Conservation (phyloP, 2,329 filamentous ascomycete genomes). For the Thelonectria rubi region DNA sequence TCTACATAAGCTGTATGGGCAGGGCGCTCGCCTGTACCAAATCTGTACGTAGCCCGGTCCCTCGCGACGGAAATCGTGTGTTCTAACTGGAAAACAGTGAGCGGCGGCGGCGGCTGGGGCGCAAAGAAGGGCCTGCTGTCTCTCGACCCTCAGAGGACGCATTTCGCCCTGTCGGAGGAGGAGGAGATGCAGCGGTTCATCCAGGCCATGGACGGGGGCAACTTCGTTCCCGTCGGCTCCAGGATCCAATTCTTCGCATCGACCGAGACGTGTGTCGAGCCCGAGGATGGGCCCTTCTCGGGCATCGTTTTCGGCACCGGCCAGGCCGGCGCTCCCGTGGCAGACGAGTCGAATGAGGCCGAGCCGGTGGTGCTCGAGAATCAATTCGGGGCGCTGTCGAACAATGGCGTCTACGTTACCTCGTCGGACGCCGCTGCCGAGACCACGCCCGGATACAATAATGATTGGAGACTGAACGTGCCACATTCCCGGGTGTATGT, state of each 20-base stretch:
- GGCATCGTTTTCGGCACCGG: slow-evolving; percentile 48
- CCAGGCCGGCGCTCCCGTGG: slow-evolving; percentile 10
- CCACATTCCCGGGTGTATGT: slow-evolving; percentile 47
- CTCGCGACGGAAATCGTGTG: not conserved
- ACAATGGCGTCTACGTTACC: slow-evolving; percentile 65
- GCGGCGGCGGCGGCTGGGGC: slow-evolving; percentile 87
- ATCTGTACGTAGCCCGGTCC: slow-evolving; percentile 41
- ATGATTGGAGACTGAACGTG: slow-evolving; percentile 48
- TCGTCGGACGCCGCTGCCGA: slow-evolving; percentile 34
- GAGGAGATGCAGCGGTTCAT: slow-evolving; percentile 65
- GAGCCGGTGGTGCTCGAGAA: slow-evolving; percentile 44
- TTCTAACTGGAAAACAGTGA: slow-evolving; percentile 58
- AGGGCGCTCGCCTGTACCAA: slow-evolving; percentile 57
- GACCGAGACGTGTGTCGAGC: slow-evolving; percentile 40
- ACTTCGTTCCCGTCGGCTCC: slow-evolving; percentile 70
- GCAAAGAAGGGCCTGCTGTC: slow-evolving; percentile 81
- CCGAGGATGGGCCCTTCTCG: slow-evolving; percentile 16
- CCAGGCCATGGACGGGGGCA: slow-evolving; percentile 55
- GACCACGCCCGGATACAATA: slow-evolving; percentile 42
- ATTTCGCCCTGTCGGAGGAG: slow-evolving; percentile 56
- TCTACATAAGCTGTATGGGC: slow-evolving; percentile 49
- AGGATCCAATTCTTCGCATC: slow-evolving; percentile 72
- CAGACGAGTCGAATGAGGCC: slow-evolving; percentile 8
- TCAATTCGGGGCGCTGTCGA: slow-evolving; percentile 71
- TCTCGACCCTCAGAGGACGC: slow-evolving; percentile 73